phyloP scores from a whole-genome alignment of 805 yeast genomes.

The Cyberlindnera japonica region DNA sequence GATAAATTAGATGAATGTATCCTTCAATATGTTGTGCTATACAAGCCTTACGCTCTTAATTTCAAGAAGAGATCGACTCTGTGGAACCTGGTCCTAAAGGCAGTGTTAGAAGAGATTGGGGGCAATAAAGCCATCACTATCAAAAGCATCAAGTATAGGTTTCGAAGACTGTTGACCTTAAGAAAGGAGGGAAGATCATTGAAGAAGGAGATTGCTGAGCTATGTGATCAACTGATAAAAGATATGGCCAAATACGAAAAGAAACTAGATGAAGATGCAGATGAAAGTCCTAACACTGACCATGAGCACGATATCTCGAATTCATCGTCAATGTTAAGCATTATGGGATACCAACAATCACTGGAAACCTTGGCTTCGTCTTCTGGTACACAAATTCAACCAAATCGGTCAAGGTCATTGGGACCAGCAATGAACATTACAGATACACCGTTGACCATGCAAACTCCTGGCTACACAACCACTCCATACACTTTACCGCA shows the following conservation, averaged over 20 bases:
- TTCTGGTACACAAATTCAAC: no score
- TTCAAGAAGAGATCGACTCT: neutral
- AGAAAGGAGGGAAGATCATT: neutral
- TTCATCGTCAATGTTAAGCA: neutral
- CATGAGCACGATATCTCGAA: no score
- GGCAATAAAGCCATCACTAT: no score
- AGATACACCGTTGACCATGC: no score
- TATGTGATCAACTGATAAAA: neutral
- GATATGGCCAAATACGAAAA: neutral
- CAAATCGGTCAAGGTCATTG: no score
- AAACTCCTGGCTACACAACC: no score
- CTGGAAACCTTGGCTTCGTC: no score
- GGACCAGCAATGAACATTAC: no score
- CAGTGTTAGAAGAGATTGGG: neutral
- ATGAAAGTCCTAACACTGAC: no score
- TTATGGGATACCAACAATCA: no score
- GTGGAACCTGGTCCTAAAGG: neutral
- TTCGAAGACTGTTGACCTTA: neutral
- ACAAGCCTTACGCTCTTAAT: conserved; percentile 2
- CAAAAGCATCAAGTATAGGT: conserved; percentile 3
- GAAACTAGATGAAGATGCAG: neutral
- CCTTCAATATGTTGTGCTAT: neutral
- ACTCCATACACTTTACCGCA: no score
- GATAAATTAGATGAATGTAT: neutral
- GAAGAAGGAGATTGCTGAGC: neutral